These are phyloP conservation scores for Lonicera japonica DNA, from an alignment of 129 eudicot genomes.

Conservation along the genomic window DNA sequence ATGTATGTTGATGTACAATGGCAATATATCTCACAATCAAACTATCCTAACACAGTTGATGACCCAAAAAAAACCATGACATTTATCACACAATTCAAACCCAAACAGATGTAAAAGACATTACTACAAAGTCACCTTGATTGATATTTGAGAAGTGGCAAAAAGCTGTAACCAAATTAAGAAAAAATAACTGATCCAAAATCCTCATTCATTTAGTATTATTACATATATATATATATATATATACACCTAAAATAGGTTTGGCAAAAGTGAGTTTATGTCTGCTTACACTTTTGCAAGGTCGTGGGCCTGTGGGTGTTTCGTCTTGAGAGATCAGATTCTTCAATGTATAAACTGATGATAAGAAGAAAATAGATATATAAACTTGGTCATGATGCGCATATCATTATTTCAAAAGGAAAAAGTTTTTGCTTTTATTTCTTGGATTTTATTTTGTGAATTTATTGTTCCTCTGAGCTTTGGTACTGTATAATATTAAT, in stretches of 20 bases:
- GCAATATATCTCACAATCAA: neutral
- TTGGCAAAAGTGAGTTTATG: too few species aligned
- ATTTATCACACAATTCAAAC: neutral
- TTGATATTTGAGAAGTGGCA: slow-evolving; percentile 49
- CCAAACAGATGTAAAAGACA: neutral
- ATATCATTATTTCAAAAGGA: too few species aligned
- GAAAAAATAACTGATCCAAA: slow-evolving; percentile 4
- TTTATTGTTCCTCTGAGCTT: too few species aligned
- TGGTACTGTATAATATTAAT: too few species aligned
- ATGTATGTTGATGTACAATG: neutral
- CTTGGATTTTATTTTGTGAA: too few species aligned
- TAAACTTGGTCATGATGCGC: neutral
- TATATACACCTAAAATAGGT: too few species aligned
- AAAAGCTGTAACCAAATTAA: slow-evolving; percentile 41
- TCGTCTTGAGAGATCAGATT: too few species aligned
- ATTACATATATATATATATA: too few species aligned
- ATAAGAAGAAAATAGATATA: neutral
- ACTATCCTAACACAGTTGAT: too few species aligned
- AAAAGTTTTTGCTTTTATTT: too few species aligned
- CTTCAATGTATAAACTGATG: slow-evolving; percentile 59
- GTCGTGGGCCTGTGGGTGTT: slow-evolving; percentile 41
- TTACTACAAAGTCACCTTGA: neutral
- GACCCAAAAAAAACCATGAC: neutral
- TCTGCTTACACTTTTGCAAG: slow-evolving; percentile 56
- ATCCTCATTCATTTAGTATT: too few species aligned